These are phyloP conservation scores for Iberis amara DNA, from an alignment of 441 rosid species.

Conservation along the genomic window DNA sequence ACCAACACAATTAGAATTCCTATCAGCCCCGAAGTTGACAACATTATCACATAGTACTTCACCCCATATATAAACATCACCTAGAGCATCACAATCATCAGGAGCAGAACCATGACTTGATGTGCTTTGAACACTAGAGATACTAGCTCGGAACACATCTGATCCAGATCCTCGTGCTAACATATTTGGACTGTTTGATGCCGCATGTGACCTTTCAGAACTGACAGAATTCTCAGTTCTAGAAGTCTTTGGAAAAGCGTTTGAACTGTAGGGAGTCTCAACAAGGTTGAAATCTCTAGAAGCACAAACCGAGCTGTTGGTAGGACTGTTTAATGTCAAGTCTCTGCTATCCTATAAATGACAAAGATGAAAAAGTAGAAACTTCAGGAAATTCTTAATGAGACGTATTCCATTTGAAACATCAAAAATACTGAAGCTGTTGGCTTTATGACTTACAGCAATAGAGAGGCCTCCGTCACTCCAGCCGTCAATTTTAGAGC, in stretches of 20 bases:
- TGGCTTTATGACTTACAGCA: constrained; percentile 46
- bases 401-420: constrained; percentile 1
- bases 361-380: constrained; percentile 1
- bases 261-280: constrained; percentile 48
- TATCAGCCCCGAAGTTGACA: constrained; percentile 53
- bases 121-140: constrained; percentile 88
- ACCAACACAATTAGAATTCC: constrained; percentile 45
- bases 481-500: constrained; percentile 93
- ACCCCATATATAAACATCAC: constrained; percentile 96
- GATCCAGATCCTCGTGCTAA: constrained; percentile 74
- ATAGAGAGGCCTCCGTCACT: constrained; percentile 77
- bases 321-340: constrained; percentile 72
- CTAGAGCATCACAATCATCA: constrained; percentile 87
- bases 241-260: constrained; percentile 47
- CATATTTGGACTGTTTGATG: constrained; percentile 73
- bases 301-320: constrained; percentile 69
- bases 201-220: constrained; percentile 82
- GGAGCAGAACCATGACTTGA: constrained; percentile 96
- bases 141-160: constrained; percentile 89
- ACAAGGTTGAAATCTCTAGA: constrained; percentile 63
- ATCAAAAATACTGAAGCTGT: not conserved
- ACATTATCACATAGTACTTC: constrained; percentile 69
- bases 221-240: constrained; percentile 54
- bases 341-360: constrained; percentile 77
- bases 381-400: constrained; percentile 25